Percentiles rank a stretch among this genome's conserved stretches.
phyloP scores from a whole-genome alignment of 1,139 yeast species.

The Yamadazyma spencermartinsiae region DNA sequence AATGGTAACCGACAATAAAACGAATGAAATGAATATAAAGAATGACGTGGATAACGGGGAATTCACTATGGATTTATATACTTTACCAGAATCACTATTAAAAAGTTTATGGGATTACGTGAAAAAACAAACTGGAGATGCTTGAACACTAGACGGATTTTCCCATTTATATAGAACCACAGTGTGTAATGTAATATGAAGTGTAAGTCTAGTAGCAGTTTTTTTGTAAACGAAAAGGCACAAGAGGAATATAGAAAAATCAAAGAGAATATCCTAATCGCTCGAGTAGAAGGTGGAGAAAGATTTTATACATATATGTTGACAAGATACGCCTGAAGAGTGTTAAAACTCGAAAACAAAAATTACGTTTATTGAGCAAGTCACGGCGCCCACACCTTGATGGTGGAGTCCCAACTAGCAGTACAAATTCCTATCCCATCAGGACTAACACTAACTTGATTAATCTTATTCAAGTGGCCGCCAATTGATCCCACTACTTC shows the following conservation, averaged over 20 bases:
- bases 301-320: too few relatives aligned
- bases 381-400: slow-evolving; percentile 55
- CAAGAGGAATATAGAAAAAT: too few relatives aligned
- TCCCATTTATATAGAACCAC: background rate
- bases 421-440: slow-evolving; percentile 77
- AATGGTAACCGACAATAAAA: slow-evolving; percentile 95
- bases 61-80: slow-evolving; percentile 92
- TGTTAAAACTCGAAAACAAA: too few relatives aligned
- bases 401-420: slow-evolving; percentile 69
- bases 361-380: too few relatives aligned
- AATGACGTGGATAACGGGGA: slow-evolving; percentile 97
- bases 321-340: too few relatives aligned
- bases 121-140: slow-evolving; percentile 58
- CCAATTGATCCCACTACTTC: slow-evolving; percentile 61
- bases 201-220: background rate
- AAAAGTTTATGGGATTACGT: slow-evolving; percentile 96
- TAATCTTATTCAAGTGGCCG: slow-evolving; percentile 57
- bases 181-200: slow-evolving; percentile 3
- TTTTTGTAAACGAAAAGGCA: background rate
- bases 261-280: too few relatives aligned
- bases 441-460: slow-evolving; percentile 65
- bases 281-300: too few relatives aligned
- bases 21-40: slow-evolving; percentile 93
- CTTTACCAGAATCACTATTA: slow-evolving; percentile 87
- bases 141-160: slow-evolving; percentile 14